phyloP scores from a whole-genome alignment of 179 eudicot species.

The Nepenthes alata region DNA sequence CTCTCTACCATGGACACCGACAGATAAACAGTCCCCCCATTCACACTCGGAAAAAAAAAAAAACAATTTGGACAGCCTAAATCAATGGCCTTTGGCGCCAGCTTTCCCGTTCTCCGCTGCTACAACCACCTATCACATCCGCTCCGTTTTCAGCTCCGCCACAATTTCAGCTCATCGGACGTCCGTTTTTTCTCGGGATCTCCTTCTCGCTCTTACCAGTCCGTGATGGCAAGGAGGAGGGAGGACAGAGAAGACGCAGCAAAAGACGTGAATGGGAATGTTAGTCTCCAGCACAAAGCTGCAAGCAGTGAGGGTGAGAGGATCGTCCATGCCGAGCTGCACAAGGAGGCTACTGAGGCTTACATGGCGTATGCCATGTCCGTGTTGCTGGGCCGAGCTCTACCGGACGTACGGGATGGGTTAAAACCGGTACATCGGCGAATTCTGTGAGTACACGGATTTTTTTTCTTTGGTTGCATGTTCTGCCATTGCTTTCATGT shows the following conservation, averaged over 20 bases:
- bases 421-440: conserved; percentile 92
- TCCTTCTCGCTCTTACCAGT: conserved; percentile 12
- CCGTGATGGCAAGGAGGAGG: conserved; percentile 23
- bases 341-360: conserved; percentile 88
- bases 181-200: conserved; percentile 35
- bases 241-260: conserved; percentile 16
- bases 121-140: conserved; percentile 12
- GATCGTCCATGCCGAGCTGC: conserved; percentile 60
- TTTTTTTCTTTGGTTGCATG: background rate
- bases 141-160: conserved; percentile 13
- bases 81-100: conserved; percentile 33
- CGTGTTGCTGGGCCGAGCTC: conserved; percentile 78
- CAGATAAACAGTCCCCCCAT: too few species aligned
- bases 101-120: conserved; percentile 37
- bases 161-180: conserved; percentile 9
- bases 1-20: too few species aligned
- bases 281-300: conserved; percentile 12
- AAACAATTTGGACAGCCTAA: background rate
- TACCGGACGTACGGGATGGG: conserved; percentile 91
- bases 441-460: conserved; percentile 46
- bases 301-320: conserved; percentile 28
- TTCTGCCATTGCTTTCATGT: background rate
- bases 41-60: too few species aligned
- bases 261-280: conserved; percentile 23
- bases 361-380: conserved; percentile 98